phyloP scores from a whole-genome alignment of 352 stramenopile species.

The Pythium phragmitis region DNA sequence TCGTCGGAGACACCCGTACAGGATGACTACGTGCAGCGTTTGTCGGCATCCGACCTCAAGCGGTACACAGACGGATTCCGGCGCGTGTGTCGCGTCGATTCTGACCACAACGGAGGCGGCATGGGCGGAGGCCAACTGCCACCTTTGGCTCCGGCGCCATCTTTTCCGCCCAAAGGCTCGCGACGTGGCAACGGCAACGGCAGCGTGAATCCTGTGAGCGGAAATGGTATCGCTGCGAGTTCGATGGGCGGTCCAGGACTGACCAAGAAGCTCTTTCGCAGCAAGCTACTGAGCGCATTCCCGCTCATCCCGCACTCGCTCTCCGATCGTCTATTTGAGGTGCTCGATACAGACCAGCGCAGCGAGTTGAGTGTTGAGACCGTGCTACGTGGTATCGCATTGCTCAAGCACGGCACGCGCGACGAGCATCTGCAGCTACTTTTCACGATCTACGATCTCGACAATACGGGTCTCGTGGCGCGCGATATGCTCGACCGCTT shows the following conservation, averaged over 20 bases:
- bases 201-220: slow-evolving; percentile 20
- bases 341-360: slow-evolving; percentile 70
- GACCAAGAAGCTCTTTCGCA: slow-evolving; percentile 78
- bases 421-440: slow-evolving; percentile 78
- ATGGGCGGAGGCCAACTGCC: slow-evolving; percentile 21
- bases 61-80: slow-evolving; percentile 73
- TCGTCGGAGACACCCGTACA: slow-evolving; percentile 10
- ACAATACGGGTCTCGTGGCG: slow-evolving; percentile 54
- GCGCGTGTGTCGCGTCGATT: slow-evolving; percentile 62
- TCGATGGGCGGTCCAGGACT: slow-evolving; percentile 26
- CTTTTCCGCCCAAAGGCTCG: slow-evolving; percentile 21
- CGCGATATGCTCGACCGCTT: slow-evolving; percentile 75
- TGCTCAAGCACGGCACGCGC: slow-evolving; percentile 71
- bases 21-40: slow-evolving; percentile 53
- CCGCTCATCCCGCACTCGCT: slow-evolving; percentile 79
- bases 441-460: slow-evolving; percentile 86
- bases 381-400: slow-evolving; percentile 65
- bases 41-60: slow-evolving; percentile 60
- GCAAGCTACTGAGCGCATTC: slow-evolving; percentile 75
- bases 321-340: slow-evolving; percentile 81
- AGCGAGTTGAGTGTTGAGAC: slow-evolving; percentile 64
- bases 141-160: slow-evolving; percentile 20
- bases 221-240: background rate
- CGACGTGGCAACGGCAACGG: slow-evolving; percentile 15
- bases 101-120: slow-evolving; percentile 2